Evolutionary conservation across 1,139 yeast genomes (phyloP).

Genomic region (Yarrowia galli): DNA sequence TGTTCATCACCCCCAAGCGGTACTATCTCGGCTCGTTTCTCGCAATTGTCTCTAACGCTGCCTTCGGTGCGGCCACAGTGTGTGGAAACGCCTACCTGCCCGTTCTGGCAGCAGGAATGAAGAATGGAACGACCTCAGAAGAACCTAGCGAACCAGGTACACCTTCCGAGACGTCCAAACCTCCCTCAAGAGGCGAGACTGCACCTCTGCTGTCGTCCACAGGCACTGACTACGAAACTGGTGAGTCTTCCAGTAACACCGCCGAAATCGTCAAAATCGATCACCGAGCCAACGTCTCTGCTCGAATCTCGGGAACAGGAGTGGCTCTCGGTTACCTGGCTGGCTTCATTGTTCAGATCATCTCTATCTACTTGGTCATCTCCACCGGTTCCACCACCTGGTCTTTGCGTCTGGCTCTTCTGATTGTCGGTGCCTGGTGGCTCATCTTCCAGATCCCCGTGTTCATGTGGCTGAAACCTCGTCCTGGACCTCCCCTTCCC

Average conservation of each 20-base stretch:
- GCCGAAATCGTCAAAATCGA: constrained; percentile 1
- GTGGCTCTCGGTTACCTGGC: constrained; percentile 70
- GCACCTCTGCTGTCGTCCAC: constrained; percentile 40
- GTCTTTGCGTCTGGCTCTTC: constrained; percentile 63
- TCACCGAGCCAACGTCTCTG: constrained; percentile 43
- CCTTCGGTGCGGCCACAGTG: constrained; percentile 75
- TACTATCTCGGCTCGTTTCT: constrained; percentile 63
- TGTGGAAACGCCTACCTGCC: constrained; percentile 78
- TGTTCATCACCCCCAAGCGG: constrained; percentile 55
- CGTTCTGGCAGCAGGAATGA: constrained; percentile 56
- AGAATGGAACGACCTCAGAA: constrained; percentile 39
- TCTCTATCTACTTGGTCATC: constrained; percentile 60
- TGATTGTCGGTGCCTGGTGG: constrained; percentile 76
- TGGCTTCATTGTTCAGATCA: constrained; percentile 66
- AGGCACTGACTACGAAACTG: constrained; percentile 1
- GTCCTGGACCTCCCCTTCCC: constrained; percentile 53
- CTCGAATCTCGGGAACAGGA: constrained; percentile 67
- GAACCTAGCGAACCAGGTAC: background rate
- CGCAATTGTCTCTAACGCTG: constrained; percentile 67
- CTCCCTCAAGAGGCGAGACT: constrained; percentile 37
- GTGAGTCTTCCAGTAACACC: background rate
- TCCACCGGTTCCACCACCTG: constrained; percentile 55
- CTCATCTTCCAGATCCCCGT: constrained; percentile 68
- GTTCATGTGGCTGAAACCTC: constrained; percentile 55
- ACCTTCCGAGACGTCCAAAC: background rate